phyloP scores from a whole-genome alignment of 768 basidiomycete species.

The Phlebiopsis flavidoalba region DNA sequence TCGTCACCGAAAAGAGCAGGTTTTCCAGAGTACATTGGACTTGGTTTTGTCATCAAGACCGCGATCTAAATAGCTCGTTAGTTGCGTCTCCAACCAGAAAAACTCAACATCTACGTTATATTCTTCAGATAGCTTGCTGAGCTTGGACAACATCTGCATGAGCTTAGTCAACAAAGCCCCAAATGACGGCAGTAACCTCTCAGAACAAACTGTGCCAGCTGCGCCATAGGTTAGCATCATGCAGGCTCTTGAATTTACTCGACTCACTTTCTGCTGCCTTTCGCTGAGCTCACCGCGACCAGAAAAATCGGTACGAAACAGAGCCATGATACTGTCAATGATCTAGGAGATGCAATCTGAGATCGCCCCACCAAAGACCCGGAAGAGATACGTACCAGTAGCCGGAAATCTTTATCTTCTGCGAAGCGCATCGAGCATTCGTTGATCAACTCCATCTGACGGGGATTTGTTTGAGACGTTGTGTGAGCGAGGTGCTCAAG shows the following conservation, averaged over 20 bases:
- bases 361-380: neutral
- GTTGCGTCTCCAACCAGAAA: neutral
- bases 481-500: neutral
- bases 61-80: slow-evolving; percentile 50
- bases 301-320: slow-evolving; percentile 91
- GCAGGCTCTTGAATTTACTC: neutral
- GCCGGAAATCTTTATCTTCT: slow-evolving; percentile 80
- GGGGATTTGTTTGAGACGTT: neutral
- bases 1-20: neutral
- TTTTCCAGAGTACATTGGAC: slow-evolving; percentile 68
- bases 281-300: slow-evolving; percentile 93
- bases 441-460: slow-evolving; percentile 86
- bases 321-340: slow-evolving; percentile 95
- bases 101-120: slow-evolving; percentile 58
- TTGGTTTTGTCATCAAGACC: slow-evolving; percentile 88
- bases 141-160: slow-evolving; percentile 79
- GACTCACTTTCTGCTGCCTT: slow-evolving; percentile 77
- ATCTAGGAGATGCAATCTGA: slow-evolving; percentile 45
- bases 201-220: slow-evolving; percentile 75
- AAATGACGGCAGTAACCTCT: neutral
- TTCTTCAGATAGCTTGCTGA: slow-evolving; percentile 90
- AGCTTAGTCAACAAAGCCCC: neutral
- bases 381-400: slow-evolving; percentile 42
- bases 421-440: slow-evolving; percentile 85
- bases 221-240: slow-evolving; percentile 15